phyloP scores from a whole-genome alignment of 495 filamentous ascomycete species.

The Entonaema liquescens region DNA sequence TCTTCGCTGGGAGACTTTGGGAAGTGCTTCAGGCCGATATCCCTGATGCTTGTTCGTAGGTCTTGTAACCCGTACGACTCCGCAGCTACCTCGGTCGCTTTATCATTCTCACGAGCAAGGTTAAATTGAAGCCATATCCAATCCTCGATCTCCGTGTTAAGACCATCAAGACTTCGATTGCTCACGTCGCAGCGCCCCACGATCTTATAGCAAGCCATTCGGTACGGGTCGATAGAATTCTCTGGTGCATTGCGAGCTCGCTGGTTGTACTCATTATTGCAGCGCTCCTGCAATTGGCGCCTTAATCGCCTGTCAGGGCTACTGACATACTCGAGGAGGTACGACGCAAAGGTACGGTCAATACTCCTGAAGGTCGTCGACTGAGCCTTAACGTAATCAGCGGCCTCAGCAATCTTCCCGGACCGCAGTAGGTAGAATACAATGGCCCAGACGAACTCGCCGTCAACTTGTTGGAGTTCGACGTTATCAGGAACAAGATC shows the following conservation, averaged over 20 bases:
- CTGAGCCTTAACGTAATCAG: constrained; percentile 83
- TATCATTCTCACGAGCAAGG: constrained; percentile 86
- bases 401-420: constrained; percentile 84
- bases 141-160: constrained; percentile 85
- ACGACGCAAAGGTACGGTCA: constrained; percentile 89
- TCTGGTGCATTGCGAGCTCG: constrained; percentile 83
- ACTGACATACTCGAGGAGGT: constrained; percentile 80
- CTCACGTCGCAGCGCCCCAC: constrained; percentile 91
- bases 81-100: constrained; percentile 80
- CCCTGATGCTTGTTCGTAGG: constrained; percentile 80
- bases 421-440: constrained; percentile 91
- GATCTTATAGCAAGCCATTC: constrained; percentile 97
- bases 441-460: constrained; percentile 90
- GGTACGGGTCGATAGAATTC: constrained; percentile 89
- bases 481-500: constrained; percentile 79
- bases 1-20: constrained; percentile 70
- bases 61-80: constrained; percentile 90
- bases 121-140: constrained; percentile 98
- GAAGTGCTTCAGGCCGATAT: constrained; percentile 92
- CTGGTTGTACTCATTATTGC: constrained; percentile 88
- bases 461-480: constrained; percentile 75
- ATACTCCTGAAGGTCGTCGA: constrained; percentile 81
- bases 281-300: constrained; percentile 80
- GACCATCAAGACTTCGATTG: constrained; percentile 78
- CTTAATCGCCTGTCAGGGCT: constrained; percentile 76